Conservation (phyloP, 305 asterid species). For the Galium porrigens region DNA sequence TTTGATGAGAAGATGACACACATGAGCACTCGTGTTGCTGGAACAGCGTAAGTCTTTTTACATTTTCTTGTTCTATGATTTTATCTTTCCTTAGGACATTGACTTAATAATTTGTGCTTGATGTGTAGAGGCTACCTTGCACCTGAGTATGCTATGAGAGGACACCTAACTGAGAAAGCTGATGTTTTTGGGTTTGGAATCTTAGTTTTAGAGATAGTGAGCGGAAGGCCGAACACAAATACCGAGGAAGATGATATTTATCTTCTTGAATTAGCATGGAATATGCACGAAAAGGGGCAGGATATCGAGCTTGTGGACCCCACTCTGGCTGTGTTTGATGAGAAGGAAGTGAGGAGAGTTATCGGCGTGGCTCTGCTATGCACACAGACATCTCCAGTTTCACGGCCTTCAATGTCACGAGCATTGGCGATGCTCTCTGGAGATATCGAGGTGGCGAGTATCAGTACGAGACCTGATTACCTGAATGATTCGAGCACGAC, state of each 20-base stretch:
- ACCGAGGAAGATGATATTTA: constrained; percentile 35
- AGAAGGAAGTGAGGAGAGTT: constrained; percentile 39
- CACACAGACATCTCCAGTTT: constrained; percentile 63
- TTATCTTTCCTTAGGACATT: not conserved
- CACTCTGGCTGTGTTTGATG: constrained; percentile 23
- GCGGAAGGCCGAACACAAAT: constrained; percentile 58
- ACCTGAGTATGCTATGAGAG: constrained; percentile 89
- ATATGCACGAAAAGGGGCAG: constrained; percentile 39
- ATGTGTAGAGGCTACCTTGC: constrained; percentile 63
- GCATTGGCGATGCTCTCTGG: constrained; percentile 75
- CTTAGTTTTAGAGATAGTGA: constrained; percentile 52
- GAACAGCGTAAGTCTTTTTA: constrained; percentile 37
- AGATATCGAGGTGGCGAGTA: constrained; percentile 42
- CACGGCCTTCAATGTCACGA: constrained; percentile 75
- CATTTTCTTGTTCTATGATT: not conserved
- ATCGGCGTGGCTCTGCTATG: constrained; percentile 60
- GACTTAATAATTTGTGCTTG: not conserved
- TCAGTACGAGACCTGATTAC: constrained; percentile 52
- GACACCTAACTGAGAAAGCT: constrained; percentile 67
- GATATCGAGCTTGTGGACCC: constrained; percentile 54
- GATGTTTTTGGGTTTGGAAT: constrained; percentile 69
- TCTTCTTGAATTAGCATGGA: constrained; percentile 94
- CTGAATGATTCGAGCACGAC: constrained; percentile 58
- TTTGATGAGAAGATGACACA: constrained; percentile 64
- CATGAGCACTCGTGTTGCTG: constrained; percentile 72